phyloP scores from a whole-genome alignment of 1,284 basidiomycete species.

The Marasmius tenuissimus region DNA sequence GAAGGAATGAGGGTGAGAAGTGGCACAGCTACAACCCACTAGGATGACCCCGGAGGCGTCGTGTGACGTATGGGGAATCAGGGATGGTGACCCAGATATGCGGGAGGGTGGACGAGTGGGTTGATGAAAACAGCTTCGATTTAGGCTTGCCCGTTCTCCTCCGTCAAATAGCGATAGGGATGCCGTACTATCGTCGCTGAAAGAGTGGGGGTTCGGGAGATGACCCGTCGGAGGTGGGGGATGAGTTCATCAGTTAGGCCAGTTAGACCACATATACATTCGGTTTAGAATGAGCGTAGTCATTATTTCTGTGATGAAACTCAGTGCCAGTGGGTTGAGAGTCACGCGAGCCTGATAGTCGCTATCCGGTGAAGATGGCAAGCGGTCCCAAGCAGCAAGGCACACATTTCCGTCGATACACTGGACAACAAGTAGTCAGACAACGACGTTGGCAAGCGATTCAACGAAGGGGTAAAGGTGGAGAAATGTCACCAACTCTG shows the following conservation, averaged over 20 bases:
- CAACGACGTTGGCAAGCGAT: not conserved
- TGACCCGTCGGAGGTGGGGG: not conserved
- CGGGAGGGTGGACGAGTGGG: too few relatives aligned
- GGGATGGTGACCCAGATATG: too few relatives aligned
- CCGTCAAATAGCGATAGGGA: too few relatives aligned
- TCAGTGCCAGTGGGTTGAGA: conserved; percentile 52
- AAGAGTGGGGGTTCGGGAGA: too few relatives aligned
- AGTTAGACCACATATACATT: conserved; percentile 52
- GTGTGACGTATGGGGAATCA: too few relatives aligned
- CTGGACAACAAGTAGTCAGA: conserved; percentile 31
- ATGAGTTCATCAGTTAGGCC: conserved; percentile 48
- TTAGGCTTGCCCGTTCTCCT: too few relatives aligned
- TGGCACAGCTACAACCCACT: too few relatives aligned
- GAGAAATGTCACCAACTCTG: not conserved
- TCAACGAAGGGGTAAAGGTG: not conserved
- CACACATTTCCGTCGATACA: conserved; percentile 57
- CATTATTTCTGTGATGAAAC: conserved; percentile 69
- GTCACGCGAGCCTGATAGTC: conserved; percentile 60
- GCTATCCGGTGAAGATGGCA: conserved; percentile 47
- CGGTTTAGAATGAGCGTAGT: conserved; percentile 69
- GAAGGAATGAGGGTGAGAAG: not conserved
- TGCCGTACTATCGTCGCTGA: too few relatives aligned
- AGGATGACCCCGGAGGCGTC: too few relatives aligned
- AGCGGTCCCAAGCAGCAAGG: conserved; percentile 60
- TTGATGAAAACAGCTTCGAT: too few relatives aligned